A percentile compares a stretch with the other conserved stretches of the same genome.
Evolutionary conservation across 2,329 filamentous ascomycete genomes (phyloP).

Genomic region (Xylariaceae sp.): DNA sequence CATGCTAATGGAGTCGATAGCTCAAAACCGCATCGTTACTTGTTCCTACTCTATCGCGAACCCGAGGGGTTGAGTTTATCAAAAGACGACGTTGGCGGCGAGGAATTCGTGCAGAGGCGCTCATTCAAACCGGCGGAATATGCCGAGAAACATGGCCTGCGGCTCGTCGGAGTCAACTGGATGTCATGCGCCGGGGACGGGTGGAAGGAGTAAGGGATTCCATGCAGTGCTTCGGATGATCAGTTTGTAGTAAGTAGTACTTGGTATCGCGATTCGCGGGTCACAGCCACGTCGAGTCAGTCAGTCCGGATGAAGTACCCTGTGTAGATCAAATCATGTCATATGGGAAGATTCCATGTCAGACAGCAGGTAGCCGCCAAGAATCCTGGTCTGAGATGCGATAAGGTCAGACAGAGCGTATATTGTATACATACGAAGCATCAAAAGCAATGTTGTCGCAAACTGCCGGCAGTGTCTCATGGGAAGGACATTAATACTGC

Average conservation of each 20-base stretch:
- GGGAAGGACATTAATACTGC: not conserved
- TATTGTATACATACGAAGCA: not conserved
- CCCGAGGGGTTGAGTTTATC: slow-evolving; percentile 32
- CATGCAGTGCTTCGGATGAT: not conserved
- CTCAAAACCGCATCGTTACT: slow-evolving; percentile 44
- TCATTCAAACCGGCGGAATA: slow-evolving; percentile 40
- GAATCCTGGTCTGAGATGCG: not conserved
- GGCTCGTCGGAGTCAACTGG: slow-evolving; percentile 41
- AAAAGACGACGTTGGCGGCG: slow-evolving; percentile 42
- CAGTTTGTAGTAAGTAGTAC: not conserved
- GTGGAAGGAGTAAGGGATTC: slow-evolving; percentile 31
- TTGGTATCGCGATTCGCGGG: too few relatives aligned
- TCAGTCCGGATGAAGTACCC: not conserved
- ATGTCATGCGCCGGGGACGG: slow-evolving; percentile 43
- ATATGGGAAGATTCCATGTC: too few relatives aligned
- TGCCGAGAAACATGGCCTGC: slow-evolving; percentile 35
- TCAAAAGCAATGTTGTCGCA: not conserved
- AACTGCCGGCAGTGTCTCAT: not conserved
- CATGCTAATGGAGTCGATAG: slow-evolving; percentile 28
- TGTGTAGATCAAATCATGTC: not conserved
- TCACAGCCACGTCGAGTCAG: too few relatives aligned
- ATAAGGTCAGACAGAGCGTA: too few relatives aligned
- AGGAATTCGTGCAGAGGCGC: slow-evolving; percentile 42
- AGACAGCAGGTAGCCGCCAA: not conserved
- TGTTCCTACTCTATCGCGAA: slow-evolving; percentile 42